Base-by-base conservation (phyloP, 805 yeast genomes). In the Kluyveromyces aestuarii region DNA sequence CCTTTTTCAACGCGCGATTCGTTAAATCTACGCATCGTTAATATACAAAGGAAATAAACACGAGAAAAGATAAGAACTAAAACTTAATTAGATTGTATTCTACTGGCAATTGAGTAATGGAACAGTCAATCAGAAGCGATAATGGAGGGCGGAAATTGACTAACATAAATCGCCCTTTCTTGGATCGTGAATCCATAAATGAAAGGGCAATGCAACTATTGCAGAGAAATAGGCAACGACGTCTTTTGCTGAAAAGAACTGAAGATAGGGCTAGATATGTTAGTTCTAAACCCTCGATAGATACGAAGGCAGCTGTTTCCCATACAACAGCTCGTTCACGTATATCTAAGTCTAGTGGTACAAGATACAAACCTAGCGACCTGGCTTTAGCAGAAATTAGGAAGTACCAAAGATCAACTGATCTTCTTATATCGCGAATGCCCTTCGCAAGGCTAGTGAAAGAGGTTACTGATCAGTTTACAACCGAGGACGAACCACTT, bases 381-480 rank as follows among this genome's bases (percentile, higher is more conserved):
- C 66, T 70, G 19, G 91, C 91, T 1, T 63, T 84, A 30, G 67
- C 80, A 55, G 90, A 85, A 57, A 84, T 85, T 19, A 70, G 87
- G 48, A 74, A 73, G 57, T 84, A 75, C 55, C 91, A 85, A 59
- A 75, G 77, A 58, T 72, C 81, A 35, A 80, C 89, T 0, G 90
- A 83, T 52, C 66, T 85, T 37, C 68, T 85, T 41, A 71, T 85
- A 14, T 70, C 88, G 25, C 84, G 84, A 57, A 72, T 85, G 30
- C 95, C 95, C 16, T 85, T 85, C 70, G 87, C 91, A 1, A 70
- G 91, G 51, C 67, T 85, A 21, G 87, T 85, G 8, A 76, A 83
- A 52, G 93, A 85, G 56, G 81, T 85, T 2, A 84, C 88, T 0
- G 80, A 80, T 46, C 66, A 69, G 44, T 72, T 67, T 42, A 66